These are phyloP conservation scores for Pinus albicaulis DNA, from an alignment of 75 land plant species.

Conservation along the genomic window DNA sequence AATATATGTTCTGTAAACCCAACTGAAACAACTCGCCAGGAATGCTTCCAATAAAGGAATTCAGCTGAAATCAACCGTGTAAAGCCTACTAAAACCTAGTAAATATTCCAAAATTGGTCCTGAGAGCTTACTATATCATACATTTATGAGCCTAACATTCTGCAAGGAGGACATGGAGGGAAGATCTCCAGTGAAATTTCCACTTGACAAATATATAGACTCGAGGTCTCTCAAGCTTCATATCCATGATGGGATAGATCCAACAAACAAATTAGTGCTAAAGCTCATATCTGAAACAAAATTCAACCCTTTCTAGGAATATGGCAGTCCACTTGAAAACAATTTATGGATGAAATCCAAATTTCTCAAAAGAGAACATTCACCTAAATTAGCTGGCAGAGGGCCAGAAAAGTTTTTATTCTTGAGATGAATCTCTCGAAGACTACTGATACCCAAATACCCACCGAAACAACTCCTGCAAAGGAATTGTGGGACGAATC, in stretches of 20 bases:
- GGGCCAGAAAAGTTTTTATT: conserved; percentile 45
- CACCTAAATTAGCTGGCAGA: conserved; percentile 44
- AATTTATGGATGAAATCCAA: conserved; percentile 64
- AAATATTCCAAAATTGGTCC: conserved; percentile 59
- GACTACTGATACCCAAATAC: conserved; percentile 29
- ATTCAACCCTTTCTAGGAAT: conserved; percentile 37
- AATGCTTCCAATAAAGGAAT: conserved; percentile 50
- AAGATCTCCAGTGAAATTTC: conserved; percentile 53
- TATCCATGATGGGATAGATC: conserved; percentile 62
- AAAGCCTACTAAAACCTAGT: conserved; percentile 22
- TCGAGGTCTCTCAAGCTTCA: conserved; percentile 51
- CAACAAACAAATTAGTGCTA: conserved; percentile 45
- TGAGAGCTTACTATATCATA: conserved; percentile 45
- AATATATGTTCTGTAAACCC: conserved; percentile 36
- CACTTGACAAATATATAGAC: conserved; percentile 62
- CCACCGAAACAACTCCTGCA: conserved; percentile 53
- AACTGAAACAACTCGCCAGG: conserved; percentile 52
- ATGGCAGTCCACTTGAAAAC: conserved; percentile 55
- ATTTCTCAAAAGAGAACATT: conserved; percentile 32
- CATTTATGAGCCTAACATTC: conserved; percentile 48
- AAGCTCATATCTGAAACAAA: conserved; percentile 39
- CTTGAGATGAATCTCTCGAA: conserved; percentile 27
- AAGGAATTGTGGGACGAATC: conserved; percentile 66
- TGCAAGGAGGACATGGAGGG: conserved; percentile 62
- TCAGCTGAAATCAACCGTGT: conserved; percentile 51